These are phyloP conservation scores for Paecilomyces sp. DNA, from an alignment of 2,329 filamentous ascomycete species.

Conservation along the genomic window DNA sequence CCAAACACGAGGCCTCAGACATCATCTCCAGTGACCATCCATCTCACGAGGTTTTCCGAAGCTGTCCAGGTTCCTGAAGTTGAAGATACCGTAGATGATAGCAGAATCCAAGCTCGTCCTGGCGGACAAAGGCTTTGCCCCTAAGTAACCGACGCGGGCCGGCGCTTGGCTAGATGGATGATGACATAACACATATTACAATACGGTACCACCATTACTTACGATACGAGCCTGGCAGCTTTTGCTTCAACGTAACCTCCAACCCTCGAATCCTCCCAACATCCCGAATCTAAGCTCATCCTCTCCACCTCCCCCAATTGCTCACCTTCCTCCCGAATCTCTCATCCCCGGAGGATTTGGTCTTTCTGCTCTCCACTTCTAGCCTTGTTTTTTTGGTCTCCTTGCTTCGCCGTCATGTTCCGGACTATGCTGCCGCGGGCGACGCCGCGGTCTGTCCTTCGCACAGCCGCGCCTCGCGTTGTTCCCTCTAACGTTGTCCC, in stretches of 20 bases:
- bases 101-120: not conserved
- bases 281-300: conserved; percentile 8
- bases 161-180: conserved; percentile 7
- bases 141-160: conserved; percentile 11
- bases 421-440: conserved; percentile 45
- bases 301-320: conserved; percentile 8
- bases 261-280: conserved; percentile 17
- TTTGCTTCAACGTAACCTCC: conserved; percentile 9
- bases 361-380: conserved; percentile 18
- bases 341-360: conserved; percentile 18
- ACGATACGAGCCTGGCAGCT: conserved; percentile 12
- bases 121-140: not conserved
- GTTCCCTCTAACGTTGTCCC: conserved; percentile 29
- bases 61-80: not conserved
- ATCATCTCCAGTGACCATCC: not conserved
- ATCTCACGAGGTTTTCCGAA: not conserved
- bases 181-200: conserved; percentile 11
- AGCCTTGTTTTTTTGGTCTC: conserved; percentile 18
- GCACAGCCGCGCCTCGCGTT: conserved; percentile 28
- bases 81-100: not conserved
- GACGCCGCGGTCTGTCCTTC: conserved; percentile 37
- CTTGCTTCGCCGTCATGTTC: conserved; percentile 40
- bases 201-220: conserved; percentile 13
- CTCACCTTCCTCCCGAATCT: conserved; percentile 15
- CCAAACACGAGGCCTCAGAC: not conserved